Evolutionary conservation across 176 grass and related monocot genomes (phyloP).

Genomic region (Lolium multiflorum): DNA sequence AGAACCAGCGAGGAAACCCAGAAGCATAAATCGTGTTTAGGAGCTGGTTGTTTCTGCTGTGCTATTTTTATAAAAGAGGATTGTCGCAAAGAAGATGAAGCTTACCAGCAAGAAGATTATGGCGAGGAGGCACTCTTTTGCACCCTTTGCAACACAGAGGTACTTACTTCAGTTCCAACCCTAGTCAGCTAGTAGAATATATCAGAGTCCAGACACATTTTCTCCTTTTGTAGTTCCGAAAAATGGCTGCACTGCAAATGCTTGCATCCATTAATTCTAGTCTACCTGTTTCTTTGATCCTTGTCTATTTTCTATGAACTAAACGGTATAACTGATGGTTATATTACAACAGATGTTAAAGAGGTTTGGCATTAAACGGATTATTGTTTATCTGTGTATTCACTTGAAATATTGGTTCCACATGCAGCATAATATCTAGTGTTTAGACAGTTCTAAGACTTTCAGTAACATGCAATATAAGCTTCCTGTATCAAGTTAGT

Average conservation of each 20-base stretch:
- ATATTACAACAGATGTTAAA: slow-evolving; percentile 26
- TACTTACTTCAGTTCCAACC: slow-evolving; percentile 32
- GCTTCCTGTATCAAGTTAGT: background rate
- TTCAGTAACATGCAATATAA: background rate
- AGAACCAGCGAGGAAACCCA: slow-evolving; percentile 9
- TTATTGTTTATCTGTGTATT: slow-evolving; percentile 14
- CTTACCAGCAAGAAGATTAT: slow-evolving; percentile 66
- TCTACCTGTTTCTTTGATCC: slow-evolving; percentile 13
- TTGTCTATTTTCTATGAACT: background rate
- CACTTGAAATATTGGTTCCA: slow-evolving; percentile 16
- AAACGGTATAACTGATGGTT: background rate
- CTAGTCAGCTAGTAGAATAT: background rate
- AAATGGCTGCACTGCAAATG: slow-evolving; percentile 19
- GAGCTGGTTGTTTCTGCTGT: slow-evolving; percentile 67
- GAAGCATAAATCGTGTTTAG: slow-evolving; percentile 68
- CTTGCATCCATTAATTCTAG: slow-evolving; percentile 12
- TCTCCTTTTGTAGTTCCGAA: slow-evolving; percentile 29
- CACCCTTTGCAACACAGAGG: slow-evolving; percentile 92
- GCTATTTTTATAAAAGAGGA: slow-evolving; percentile 83
- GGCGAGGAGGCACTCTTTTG: slow-evolving; percentile 95
- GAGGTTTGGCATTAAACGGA: background rate
- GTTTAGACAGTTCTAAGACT: background rate
- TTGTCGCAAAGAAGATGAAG: slow-evolving; percentile 74
- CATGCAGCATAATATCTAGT: slow-evolving; percentile 1
- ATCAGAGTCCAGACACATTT: slow-evolving; percentile 7